Conservation (phyloP, 768 basidiomycete species). For the Amylocystis lapponica region DNA sequence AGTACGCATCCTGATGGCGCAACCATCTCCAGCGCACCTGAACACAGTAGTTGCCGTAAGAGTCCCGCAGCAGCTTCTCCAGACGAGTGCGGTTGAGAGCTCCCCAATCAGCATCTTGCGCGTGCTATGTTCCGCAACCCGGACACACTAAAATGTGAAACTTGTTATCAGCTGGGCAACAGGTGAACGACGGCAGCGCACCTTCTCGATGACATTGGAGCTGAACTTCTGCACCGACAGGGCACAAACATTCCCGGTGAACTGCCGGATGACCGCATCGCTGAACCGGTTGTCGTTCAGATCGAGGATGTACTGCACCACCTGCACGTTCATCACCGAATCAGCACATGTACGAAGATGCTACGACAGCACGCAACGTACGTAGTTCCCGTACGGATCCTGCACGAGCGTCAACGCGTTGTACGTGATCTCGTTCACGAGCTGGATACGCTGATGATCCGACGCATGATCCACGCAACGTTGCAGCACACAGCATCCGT, state of each 20-base stretch:
- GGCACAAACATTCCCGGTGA: slow-evolving; percentile 95
- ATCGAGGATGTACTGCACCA: slow-evolving; percentile 97
- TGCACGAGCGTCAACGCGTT: slow-evolving; percentile 97
- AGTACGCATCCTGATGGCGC: background rate
- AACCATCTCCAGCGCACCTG: slow-evolving; percentile 45
- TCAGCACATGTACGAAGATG: background rate
- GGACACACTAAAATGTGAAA: slow-evolving; percentile 48
- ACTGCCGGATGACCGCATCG: slow-evolving; percentile 95
- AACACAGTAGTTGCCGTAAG: slow-evolving; percentile 95
- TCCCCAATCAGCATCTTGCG: slow-evolving; percentile 95
- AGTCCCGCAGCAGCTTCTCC: slow-evolving; percentile 94
- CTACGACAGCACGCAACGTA: slow-evolving; percentile 29
- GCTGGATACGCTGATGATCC: slow-evolving; percentile 88
- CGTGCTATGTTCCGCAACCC: slow-evolving; percentile 93
- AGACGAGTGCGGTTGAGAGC: slow-evolving; percentile 90
- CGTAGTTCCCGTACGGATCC: slow-evolving; percentile 94
- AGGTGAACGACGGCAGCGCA: slow-evolving; percentile 26
- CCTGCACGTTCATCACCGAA: slow-evolving; percentile 35
- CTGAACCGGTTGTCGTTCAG: slow-evolving; percentile 98
- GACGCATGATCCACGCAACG: slow-evolving; percentile 98
- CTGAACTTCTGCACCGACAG: slow-evolving; percentile 99
- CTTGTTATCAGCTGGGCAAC: background rate
- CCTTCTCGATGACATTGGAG: slow-evolving; percentile 98
- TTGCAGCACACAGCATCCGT: slow-evolving; percentile 98
- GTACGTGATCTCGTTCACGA: slow-evolving; percentile 98